Evolutionary conservation across 352 stramenopile species (phyloP).

Genomic region (Halophytophthora batemanensis): DNA sequence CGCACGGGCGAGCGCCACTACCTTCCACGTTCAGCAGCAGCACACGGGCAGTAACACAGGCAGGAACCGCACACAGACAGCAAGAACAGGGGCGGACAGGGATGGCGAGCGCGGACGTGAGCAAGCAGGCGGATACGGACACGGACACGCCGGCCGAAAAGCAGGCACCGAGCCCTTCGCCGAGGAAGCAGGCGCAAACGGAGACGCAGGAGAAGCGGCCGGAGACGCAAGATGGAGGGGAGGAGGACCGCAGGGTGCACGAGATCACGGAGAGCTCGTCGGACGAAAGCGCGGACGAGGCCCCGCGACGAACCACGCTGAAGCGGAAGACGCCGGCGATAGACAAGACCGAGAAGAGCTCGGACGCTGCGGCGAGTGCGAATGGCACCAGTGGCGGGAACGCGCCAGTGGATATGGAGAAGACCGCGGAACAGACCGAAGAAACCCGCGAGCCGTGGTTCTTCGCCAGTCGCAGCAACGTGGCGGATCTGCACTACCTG

Average conservation of each 20-base stretch:
- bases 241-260: constrained; percentile 17
- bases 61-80: no score
- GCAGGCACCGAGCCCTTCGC: background rate
- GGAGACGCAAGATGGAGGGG: background rate
- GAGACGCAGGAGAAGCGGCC: background rate
- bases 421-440: background rate
- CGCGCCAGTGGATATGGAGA: background rate
- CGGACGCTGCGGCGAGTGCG: constrained; percentile 1
- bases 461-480: constrained; percentile 31
- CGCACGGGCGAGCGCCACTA: no score
- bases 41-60: no score
- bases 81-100: no score
- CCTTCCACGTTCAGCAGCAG: no score
- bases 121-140: background rate
- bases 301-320: background rate
- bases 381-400: background rate
- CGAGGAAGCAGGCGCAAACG: background rate
- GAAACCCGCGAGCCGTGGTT: constrained; percentile 14
- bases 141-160: constrained; percentile 1
- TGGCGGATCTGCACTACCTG: constrained; percentile 53
- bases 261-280: constrained; percentile 41
- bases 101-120: no score
- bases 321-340: constrained; percentile 9
- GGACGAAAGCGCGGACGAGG: constrained; percentile 28
- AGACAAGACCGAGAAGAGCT: constrained; percentile 5